Conservation (phyloP, 768 basidiomycete species). For the Boletellus ananiceps region DNA sequence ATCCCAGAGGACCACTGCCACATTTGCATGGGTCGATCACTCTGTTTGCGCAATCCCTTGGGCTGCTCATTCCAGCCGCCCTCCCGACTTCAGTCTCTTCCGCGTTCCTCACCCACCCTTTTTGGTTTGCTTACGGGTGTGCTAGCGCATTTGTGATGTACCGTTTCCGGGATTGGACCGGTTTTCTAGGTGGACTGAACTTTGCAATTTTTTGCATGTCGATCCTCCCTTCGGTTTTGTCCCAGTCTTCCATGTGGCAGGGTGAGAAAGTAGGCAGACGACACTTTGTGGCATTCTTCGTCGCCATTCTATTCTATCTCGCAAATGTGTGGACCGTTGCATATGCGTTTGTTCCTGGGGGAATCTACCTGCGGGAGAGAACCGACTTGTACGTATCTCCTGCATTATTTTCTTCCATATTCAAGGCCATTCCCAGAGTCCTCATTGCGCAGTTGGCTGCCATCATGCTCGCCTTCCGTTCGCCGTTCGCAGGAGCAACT, state of each 20-base stretch:
- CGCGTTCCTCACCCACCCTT: slow-evolving; percentile 39
- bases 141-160: slow-evolving; percentile 54
- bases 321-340: slow-evolving; percentile 81
- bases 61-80: slow-evolving; percentile 42
- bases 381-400: slow-evolving; percentile 57
- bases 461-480: slow-evolving; percentile 46
- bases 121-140: slow-evolving; percentile 55
- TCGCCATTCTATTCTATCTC: slow-evolving; percentile 60
- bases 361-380: slow-evolving; percentile 66
- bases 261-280: slow-evolving; percentile 42
- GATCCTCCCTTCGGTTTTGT: slow-evolving; percentile 51
- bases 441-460: slow-evolving; percentile 48
- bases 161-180: slow-evolving; percentile 57
- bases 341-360: slow-evolving; percentile 87
- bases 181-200: slow-evolving; percentile 64
- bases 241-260: slow-evolving; percentile 37
- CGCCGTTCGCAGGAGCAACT: slow-evolving; percentile 22
- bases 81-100: slow-evolving; percentile 18
- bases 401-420: neutral
- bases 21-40: slow-evolving; percentile 68
- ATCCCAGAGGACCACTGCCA: slow-evolving; percentile 65
- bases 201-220: slow-evolving; percentile 63
- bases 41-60: slow-evolving; percentile 56
- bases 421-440: slow-evolving; percentile 37
- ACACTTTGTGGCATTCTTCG: slow-evolving; percentile 52